These are phyloP conservation scores for Pseudevernia furfuracea DNA, from an alignment of 495 filamentous ascomycete species.

Conservation along the genomic window DNA sequence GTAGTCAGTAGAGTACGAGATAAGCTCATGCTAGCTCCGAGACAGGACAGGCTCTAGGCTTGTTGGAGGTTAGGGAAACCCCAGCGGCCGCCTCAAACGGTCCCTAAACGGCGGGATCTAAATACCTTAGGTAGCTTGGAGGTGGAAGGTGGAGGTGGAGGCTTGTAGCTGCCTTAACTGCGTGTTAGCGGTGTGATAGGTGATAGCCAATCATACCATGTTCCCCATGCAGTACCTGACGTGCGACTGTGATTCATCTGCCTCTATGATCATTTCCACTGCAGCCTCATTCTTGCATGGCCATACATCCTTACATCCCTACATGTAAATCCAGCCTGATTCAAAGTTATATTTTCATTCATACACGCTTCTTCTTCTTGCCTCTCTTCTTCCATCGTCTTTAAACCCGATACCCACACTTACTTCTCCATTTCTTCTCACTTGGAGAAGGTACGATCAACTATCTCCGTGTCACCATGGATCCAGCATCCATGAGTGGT, in stretches of 20 bases:
- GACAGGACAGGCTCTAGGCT: background rate
- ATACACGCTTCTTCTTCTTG: background rate
- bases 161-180: too few species aligned
- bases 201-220: too few species aligned
- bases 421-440: background rate
- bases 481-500: slow-evolving; percentile 16
- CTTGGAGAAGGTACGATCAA: background rate
- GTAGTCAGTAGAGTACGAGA: too few species aligned
- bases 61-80: background rate
- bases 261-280: background rate
- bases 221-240: background rate
- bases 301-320: too few species aligned
- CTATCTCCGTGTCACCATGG: slow-evolving; percentile 7
- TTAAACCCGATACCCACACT: background rate
- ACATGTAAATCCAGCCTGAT: background rate
- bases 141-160: too few species aligned
- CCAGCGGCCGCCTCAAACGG: background rate
- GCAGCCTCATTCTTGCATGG: background rate
- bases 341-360: too few species aligned
- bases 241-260: background rate
- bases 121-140: too few species aligned
- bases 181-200: too few species aligned
- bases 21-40: background rate
- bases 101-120: background rate
- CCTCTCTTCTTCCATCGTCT: background rate